phyloP scores from a whole-genome alignment of 106 monocot species.

The Phalaenopsis equestris region DNA sequence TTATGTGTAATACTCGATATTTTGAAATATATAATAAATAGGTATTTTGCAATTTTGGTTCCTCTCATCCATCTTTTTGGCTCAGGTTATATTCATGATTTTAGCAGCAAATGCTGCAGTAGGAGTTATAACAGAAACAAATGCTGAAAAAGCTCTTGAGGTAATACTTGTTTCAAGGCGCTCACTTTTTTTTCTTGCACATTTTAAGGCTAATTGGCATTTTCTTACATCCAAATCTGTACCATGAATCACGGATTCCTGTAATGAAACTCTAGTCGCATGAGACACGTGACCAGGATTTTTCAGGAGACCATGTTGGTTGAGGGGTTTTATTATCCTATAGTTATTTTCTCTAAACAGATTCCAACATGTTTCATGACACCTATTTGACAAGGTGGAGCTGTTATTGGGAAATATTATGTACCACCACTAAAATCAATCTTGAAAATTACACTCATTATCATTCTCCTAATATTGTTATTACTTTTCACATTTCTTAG shows the following conservation, averaged over 20 bases:
- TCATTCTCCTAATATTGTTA: no score
- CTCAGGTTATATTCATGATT: slow-evolving; percentile 91
- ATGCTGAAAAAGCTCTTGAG: slow-evolving; percentile 98
- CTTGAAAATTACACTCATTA: background rate
- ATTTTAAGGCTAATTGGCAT: background rate
- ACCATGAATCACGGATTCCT: background rate
- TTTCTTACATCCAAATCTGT: background rate
- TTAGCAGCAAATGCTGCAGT: slow-evolving; percentile 99
- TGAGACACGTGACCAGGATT: background rate
- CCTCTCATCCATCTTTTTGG: slow-evolving; percentile 1
- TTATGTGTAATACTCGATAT: background rate
- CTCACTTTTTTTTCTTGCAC: background rate
- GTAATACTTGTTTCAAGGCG: slow-evolving; percentile 17
- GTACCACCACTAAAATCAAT: background rate
- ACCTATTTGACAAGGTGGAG: background rate
- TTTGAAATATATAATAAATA: background rate
- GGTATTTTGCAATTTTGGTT: background rate
- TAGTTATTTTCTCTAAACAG: background rate
- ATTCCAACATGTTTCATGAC: background rate
- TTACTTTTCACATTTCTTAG: no score
- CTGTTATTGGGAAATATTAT: background rate
- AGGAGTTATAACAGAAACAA: slow-evolving; percentile 98
- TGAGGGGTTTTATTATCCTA: background rate
- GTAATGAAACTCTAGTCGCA: background rate
- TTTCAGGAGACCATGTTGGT: background rate